A percentile compares a stretch with the other conserved stretches of the same genome.
Conservation (phyloP, 1,139 yeast species). For the Lizanozyma gosingica region DNA sequence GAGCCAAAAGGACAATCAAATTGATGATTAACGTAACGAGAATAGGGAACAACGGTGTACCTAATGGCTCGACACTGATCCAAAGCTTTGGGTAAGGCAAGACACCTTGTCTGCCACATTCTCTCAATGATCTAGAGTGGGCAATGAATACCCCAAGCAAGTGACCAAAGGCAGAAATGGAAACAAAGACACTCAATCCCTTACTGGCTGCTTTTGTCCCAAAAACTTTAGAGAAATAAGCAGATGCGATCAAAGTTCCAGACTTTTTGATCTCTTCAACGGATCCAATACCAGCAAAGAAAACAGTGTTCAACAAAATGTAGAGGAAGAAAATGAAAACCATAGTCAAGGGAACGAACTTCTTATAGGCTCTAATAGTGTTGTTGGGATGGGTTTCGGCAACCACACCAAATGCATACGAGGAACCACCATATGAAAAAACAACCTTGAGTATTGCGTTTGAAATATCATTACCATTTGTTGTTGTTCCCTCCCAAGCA, state of each 20-base stretch:
- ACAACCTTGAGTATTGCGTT: slow-evolving; percentile 35
- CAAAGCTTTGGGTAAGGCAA: slow-evolving; percentile 31
- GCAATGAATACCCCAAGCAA: slow-evolving; percentile 30
- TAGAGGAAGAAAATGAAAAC: slow-evolving; percentile 25
- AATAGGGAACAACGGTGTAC: slow-evolving; percentile 33
- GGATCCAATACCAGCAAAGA: slow-evolving; percentile 25
- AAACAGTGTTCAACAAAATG: slow-evolving; percentile 27
- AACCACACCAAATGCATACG: slow-evolving; percentile 29
- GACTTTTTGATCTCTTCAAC: slow-evolving; percentile 22
- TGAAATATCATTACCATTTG: slow-evolving; percentile 31
- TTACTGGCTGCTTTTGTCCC: slow-evolving; percentile 21
- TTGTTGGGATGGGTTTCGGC: slow-evolving; percentile 25
- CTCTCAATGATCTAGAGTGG: slow-evolving; percentile 34
- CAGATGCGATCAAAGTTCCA: slow-evolving; percentile 23
- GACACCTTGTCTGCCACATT: slow-evolving; percentile 41
- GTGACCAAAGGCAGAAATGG: slow-evolving; percentile 35
- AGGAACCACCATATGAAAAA: slow-evolving; percentile 33
- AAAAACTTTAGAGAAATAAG: slow-evolving; percentile 26
- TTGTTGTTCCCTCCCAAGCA: slow-evolving; percentile 32
- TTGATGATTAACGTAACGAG: slow-evolving; percentile 28
- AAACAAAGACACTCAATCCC: slow-evolving; percentile 29
- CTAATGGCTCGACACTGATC: slow-evolving; percentile 34
- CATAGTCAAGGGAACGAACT: slow-evolving; percentile 26
- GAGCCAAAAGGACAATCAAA: slow-evolving; percentile 31
- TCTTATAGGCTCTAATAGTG: slow-evolving; percentile 21